Percentiles rank a stretch among this genome's conserved stretches.
phyloP scores from a whole-genome alignment of 2,329 filamentous ascomycete genomes.

The Botrytis fragariae region DNA sequence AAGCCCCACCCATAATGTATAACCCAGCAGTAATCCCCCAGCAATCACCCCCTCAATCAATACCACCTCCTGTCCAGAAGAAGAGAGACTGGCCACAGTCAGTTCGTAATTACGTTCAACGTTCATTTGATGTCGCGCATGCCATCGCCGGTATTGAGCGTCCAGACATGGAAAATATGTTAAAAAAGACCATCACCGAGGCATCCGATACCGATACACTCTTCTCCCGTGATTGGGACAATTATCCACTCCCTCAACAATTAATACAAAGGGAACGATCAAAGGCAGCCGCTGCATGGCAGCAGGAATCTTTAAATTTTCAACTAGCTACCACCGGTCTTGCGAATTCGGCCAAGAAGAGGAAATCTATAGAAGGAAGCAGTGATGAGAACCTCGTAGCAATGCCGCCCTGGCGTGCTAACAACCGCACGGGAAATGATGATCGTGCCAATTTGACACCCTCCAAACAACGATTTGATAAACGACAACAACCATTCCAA shows the following conservation, averaged over 20 bases:
- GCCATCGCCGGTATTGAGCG: slow-evolving; percentile 60
- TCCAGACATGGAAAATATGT: slow-evolving; percentile 74
- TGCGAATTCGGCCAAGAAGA: slow-evolving; percentile 57
- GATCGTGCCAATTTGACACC: slow-evolving; percentile 62
- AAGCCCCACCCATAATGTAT: slow-evolving; percentile 38
- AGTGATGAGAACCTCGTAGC: slow-evolving; percentile 49
- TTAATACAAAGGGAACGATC: slow-evolving; percentile 68
- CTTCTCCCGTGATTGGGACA: slow-evolving; percentile 76
- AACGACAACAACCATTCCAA: slow-evolving; percentile 47
- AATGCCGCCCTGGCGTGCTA: slow-evolving; percentile 71
- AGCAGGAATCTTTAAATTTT: slow-evolving; percentile 33
- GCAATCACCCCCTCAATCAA: slow-evolving; percentile 32
- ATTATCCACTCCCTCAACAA: slow-evolving; percentile 78
- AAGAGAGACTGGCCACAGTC: slow-evolving; percentile 74
- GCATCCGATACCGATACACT: slow-evolving; percentile 74
- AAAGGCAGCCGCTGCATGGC: slow-evolving; percentile 41
- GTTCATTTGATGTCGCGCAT: slow-evolving; percentile 78
- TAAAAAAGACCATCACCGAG: slow-evolving; percentile 81
- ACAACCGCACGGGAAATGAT: slow-evolving; percentile 57
- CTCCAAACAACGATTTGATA: slow-evolving; percentile 41
- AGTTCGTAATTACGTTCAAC: slow-evolving; percentile 85
- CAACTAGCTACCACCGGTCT: slow-evolving; percentile 29
- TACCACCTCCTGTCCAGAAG: slow-evolving; percentile 42
- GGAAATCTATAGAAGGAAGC: slow-evolving; percentile 70
- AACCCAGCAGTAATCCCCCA: slow-evolving; percentile 32